phyloP scores from a whole-genome alignment of 768 basidiomycete species.

The Rhodocollybia butyracea region DNA sequence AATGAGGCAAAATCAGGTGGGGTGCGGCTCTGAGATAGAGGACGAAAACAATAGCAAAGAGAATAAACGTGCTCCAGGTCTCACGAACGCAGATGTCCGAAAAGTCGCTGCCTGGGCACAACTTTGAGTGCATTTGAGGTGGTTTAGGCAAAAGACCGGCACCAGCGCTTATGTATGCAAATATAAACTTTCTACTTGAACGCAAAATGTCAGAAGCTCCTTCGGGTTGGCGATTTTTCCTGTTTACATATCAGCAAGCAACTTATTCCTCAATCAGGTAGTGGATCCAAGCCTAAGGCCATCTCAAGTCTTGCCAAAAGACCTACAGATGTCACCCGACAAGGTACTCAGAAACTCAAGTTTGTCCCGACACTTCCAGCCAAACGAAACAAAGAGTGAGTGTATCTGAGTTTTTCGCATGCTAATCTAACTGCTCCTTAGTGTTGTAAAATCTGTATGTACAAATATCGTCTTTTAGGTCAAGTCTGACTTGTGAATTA shows the following conservation, averaged over 20 bases:
- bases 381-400: slow-evolving; percentile 80
- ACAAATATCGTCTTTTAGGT: neutral
- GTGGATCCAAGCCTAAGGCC: slow-evolving; percentile 47
- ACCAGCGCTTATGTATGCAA: neutral
- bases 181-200: neutral
- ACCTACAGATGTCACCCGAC: slow-evolving; percentile 65
- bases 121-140: neutral
- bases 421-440: slow-evolving; percentile 20
- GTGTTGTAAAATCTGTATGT: slow-evolving; percentile 65
- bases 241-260: neutral
- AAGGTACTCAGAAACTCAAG: slow-evolving; percentile 74
- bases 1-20: slow-evolving; percentile 16
- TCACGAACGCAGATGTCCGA: slow-evolving; percentile 43
- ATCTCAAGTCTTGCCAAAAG: slow-evolving; percentile 77
- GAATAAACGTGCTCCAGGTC: slow-evolving; percentile 48
- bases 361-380: slow-evolving; percentile 75
- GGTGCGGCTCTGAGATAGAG: slow-evolving; percentile 29
- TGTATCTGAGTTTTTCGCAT: slow-evolving; percentile 14
- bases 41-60: slow-evolving; percentile 46
- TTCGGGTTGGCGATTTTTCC: neutral
- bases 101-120: slow-evolving; percentile 30
- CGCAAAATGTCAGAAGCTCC: slow-evolving; percentile 2
- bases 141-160: too few species aligned
- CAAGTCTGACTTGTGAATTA: slow-evolving; percentile 6
- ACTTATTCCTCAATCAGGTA: neutral